These are phyloP conservation scores for Carallia pectinifolia DNA, from an alignment of 345 rosid genomes.

Conservation along the genomic window DNA sequence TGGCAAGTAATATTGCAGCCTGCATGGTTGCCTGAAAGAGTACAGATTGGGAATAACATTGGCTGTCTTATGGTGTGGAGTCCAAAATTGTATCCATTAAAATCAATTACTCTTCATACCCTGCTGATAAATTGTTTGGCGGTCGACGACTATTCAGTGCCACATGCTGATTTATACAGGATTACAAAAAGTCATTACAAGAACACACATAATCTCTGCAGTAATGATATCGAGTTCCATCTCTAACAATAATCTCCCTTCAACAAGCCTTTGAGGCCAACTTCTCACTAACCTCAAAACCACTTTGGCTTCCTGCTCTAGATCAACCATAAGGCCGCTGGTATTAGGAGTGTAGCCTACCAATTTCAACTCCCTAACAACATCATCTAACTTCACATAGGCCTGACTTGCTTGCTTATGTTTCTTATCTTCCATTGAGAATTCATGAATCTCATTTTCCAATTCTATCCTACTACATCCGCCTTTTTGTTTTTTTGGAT, in stretches of 20 bases:
- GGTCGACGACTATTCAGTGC: neutral
- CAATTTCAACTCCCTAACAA: slow-evolving; percentile 27
- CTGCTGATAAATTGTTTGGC: neutral
- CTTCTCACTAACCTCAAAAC: slow-evolving; percentile 40
- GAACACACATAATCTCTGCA: slow-evolving; percentile 38
- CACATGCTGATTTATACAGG: neutral
- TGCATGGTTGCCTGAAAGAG: no score
- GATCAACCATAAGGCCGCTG: slow-evolving; percentile 33
- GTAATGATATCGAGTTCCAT: slow-evolving; percentile 41
- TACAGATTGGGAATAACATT: no score
- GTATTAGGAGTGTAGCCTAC: slow-evolving; percentile 31
- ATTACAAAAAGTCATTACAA: slow-evolving; percentile 37
- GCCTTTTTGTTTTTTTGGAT: neutral
- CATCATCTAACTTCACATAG: slow-evolving; percentile 43
- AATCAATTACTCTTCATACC: neutral
- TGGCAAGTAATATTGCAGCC: no score
- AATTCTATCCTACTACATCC: slow-evolving; percentile 9
- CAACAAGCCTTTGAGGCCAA: slow-evolving; percentile 29
- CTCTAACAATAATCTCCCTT: slow-evolving; percentile 33
- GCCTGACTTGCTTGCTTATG: slow-evolving; percentile 40
- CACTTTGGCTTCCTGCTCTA: slow-evolving; percentile 40
- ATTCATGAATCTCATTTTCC: neutral
- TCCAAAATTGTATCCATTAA: neutral
- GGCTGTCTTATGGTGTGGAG: no score
- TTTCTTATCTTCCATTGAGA: slow-evolving; percentile 42